These are phyloP conservation scores for Nicotiana sylvestris DNA, from an alignment of 257 asterid species.

Conservation along the genomic window DNA sequence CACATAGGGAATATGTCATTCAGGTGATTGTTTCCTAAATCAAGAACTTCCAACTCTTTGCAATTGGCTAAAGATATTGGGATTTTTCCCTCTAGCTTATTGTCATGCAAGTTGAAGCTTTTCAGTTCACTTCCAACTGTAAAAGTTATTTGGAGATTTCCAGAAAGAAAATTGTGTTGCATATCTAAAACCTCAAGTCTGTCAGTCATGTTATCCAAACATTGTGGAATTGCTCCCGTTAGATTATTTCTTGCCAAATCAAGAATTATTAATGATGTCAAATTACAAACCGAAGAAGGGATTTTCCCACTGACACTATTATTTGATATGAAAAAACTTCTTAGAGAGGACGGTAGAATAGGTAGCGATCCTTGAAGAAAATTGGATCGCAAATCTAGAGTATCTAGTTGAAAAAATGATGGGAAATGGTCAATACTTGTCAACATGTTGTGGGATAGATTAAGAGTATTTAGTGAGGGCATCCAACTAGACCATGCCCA, in stretches of 20 bases:
- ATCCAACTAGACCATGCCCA: too few species aligned
- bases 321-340: neutral
- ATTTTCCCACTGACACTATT: constrained; percentile 9
- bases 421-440: too few species aligned
- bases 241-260: constrained; percentile 13
- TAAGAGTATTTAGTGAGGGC: neutral
- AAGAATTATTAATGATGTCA: neutral
- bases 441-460: constrained; percentile 15
- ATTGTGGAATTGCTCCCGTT: constrained; percentile 11
- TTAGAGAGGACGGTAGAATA: neutral
- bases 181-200: neutral
- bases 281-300: constrained; percentile 10
- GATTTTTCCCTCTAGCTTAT: constrained; percentile 12
- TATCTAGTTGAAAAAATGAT: too few species aligned
- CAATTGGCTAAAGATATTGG: neutral
- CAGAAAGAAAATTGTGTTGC: neutral
- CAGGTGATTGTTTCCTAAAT: neutral
- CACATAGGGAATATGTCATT: constrained; percentile 15
- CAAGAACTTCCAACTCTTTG: constrained; percentile 13
- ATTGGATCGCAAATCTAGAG: neutral
- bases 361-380: constrained; percentile 9
- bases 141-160: neutral
- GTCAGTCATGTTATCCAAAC: constrained; percentile 1
- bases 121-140: neutral
- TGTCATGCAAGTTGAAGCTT: constrained; percentile 8